These are phyloP conservation scores for Trametes cinnabarina DNA, from an alignment of 768 basidiomycete genomes.

Conservation along the genomic window DNA sequence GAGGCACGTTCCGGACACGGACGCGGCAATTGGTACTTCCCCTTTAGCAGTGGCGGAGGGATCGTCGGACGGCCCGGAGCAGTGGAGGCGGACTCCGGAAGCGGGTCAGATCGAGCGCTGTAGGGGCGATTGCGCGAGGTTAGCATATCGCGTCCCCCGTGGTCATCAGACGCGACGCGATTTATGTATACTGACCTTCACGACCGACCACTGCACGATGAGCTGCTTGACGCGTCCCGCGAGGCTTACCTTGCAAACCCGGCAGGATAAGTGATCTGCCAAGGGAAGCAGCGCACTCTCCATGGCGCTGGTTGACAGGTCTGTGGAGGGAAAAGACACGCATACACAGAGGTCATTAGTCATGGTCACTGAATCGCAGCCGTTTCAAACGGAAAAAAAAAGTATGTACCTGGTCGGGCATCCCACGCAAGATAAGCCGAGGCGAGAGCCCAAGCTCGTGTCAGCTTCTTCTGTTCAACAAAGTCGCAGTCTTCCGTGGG, in stretches of 20 bases:
- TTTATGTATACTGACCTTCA: slow-evolving; percentile 51
- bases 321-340: slow-evolving; percentile 34
- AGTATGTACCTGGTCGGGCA: slow-evolving; percentile 66
- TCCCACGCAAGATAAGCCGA: slow-evolving; percentile 85
- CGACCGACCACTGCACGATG: slow-evolving; percentile 73
- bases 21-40: no score
- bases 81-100: neutral
- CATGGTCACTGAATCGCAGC: neutral
- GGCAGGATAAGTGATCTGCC: slow-evolving; percentile 65
- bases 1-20: no score
- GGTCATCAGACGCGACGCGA: neutral
- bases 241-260: slow-evolving; percentile 62
- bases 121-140: neutral
- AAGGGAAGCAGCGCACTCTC: slow-evolving; percentile 71
- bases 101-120: slow-evolving; percentile 12
- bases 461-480: slow-evolving; percentile 73
- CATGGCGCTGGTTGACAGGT: slow-evolving; percentile 70
- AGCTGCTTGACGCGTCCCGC: slow-evolving; percentile 66
- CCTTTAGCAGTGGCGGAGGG: no score
- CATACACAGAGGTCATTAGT: neutral
- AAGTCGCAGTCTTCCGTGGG: slow-evolving; percentile 69
- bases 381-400: neutral
- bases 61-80: no score
- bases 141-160: neutral
- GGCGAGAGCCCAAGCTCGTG: slow-evolving; percentile 79